phyloP scores from a whole-genome alignment of 768 basidiomycete genomes.

The Leccinum barrowsii region DNA sequence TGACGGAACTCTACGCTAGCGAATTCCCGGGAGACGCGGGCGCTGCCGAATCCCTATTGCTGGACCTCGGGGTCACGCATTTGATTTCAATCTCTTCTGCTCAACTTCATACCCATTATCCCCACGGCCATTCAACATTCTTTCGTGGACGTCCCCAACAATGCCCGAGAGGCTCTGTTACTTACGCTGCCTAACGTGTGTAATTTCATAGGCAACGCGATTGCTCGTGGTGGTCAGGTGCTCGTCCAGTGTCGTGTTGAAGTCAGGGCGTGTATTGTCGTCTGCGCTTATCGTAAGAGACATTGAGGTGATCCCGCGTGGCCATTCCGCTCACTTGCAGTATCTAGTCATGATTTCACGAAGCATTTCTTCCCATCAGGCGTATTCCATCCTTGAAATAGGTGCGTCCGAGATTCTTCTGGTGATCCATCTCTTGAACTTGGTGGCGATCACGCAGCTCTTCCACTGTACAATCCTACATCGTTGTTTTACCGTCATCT shows the following conservation, averaged over 20 bases:
- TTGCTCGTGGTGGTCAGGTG: constrained; percentile 41
- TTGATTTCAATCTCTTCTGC: constrained; percentile 54
- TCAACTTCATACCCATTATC: constrained; percentile 34
- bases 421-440: background rate
- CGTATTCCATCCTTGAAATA: constrained; percentile 39
- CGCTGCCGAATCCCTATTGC: constrained; percentile 47
- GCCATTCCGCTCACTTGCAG: background rate
- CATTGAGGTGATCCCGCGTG: background rate
- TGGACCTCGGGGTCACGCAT: constrained; percentile 52
- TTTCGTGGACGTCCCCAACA: constrained; percentile 42
- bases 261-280: constrained; percentile 49
- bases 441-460: constrained; percentile 29
- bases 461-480: constrained; percentile 54
- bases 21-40: constrained; percentile 55
- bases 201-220: constrained; percentile 42
- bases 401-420: constrained; percentile 29
- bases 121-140: constrained; percentile 34
- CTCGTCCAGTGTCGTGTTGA: constrained; percentile 55
- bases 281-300: constrained; percentile 49
- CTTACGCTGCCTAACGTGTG: constrained; percentile 45
- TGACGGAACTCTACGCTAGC: constrained; percentile 27
- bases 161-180: constrained; percentile 38
- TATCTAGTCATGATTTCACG: constrained; percentile 46
- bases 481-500: constrained; percentile 44
- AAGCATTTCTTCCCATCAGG: constrained; percentile 38